Conservation (phyloP, 495 filamentous ascomycete genomes). For the Chaetomium tenue region DNA sequence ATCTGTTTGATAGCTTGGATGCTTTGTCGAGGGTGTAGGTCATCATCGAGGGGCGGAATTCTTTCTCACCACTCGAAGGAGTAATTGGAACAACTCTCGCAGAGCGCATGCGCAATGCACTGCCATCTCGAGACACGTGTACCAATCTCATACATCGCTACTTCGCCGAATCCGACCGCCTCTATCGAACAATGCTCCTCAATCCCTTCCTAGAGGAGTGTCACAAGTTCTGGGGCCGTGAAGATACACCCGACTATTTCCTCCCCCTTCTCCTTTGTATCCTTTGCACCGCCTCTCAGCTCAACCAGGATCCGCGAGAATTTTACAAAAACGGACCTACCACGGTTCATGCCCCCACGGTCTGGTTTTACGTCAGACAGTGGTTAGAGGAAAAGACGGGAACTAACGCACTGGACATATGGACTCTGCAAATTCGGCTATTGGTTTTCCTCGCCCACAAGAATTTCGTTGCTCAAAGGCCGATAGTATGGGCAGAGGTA, state of each 20-base stretch:
- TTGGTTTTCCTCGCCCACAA: not conserved
- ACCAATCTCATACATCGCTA: not conserved
- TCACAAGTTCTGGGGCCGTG: slow-evolving; percentile 37
- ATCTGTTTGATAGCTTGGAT: not conserved
- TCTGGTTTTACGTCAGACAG: not conserved
- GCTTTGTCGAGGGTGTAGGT: not conserved
- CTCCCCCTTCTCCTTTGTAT: slow-evolving; percentile 28
- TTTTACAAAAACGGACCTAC: slow-evolving; percentile 33
- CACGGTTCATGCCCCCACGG: slow-evolving; percentile 19
- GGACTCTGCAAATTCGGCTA: not conserved
- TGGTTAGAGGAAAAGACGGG: not conserved
- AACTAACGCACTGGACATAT: not conserved
- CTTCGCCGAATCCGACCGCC: not conserved
- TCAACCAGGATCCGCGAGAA: slow-evolving; percentile 33
- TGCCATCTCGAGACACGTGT: not conserved
- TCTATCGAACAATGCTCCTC: not conserved
- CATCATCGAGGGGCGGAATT: not conserved
- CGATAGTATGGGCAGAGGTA: not conserved
- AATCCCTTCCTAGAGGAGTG: not conserved
- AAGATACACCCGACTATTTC: slow-evolving; percentile 20
- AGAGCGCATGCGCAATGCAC: not conserved
- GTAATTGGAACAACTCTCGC: not conserved
- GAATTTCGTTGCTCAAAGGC: not conserved
- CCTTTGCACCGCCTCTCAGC: slow-evolving; percentile 38
- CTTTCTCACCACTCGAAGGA: not conserved